phyloP scores from a whole-genome alignment of 2,329 filamentous ascomycete genomes.

The Alternaria ethzedia region DNA sequence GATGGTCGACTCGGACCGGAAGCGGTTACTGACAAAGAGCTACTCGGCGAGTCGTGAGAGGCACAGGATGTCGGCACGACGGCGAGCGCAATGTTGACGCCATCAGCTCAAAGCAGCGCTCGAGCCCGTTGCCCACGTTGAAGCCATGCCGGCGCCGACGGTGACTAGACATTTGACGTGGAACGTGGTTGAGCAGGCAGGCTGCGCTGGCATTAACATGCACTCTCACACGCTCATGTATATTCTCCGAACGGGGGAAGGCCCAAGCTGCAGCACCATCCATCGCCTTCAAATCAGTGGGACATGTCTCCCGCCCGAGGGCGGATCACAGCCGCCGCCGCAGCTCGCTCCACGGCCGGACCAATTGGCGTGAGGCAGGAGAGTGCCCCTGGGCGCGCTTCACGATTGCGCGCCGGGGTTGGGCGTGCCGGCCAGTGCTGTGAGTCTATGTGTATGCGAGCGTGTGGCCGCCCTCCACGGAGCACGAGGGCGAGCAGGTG shows the following conservation, averaged over 20 bases:
- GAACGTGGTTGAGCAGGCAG: conserved; percentile 5
- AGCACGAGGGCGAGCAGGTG: conserved; percentile 11
- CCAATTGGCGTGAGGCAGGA: conserved; percentile 19
- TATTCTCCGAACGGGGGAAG: conserved; percentile 25
- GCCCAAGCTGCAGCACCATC: conserved; percentile 20
- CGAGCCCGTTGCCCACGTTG: conserved; percentile 21
- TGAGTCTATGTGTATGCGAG: background rate
- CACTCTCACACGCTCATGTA: background rate
- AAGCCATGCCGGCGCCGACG: conserved; percentile 8
- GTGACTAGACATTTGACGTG: conserved; percentile 6
- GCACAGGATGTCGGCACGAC: conserved; percentile 12
- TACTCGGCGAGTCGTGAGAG: conserved; percentile 32
- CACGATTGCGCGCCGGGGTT: conserved; percentile 15
- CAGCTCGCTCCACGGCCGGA: conserved; percentile 14
- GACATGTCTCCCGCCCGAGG: conserved; percentile 20
- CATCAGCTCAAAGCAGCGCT: conserved; percentile 28
- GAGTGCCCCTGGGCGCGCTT: conserved; percentile 18
- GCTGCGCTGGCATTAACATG: background rate
- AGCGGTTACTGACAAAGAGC: conserved; percentile 24
- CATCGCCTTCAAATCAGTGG: conserved; percentile 18
- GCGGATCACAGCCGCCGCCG: conserved; percentile 36
- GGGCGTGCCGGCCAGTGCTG: conserved; percentile 9
- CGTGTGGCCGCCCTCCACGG: conserved; percentile 15
- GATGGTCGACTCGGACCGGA: conserved; percentile 25
- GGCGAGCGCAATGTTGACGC: conserved; percentile 23